Base-by-base conservation (phyloP, 2,329 filamentous ascomycete genomes). In the Claviceps quebecensis region DNA sequence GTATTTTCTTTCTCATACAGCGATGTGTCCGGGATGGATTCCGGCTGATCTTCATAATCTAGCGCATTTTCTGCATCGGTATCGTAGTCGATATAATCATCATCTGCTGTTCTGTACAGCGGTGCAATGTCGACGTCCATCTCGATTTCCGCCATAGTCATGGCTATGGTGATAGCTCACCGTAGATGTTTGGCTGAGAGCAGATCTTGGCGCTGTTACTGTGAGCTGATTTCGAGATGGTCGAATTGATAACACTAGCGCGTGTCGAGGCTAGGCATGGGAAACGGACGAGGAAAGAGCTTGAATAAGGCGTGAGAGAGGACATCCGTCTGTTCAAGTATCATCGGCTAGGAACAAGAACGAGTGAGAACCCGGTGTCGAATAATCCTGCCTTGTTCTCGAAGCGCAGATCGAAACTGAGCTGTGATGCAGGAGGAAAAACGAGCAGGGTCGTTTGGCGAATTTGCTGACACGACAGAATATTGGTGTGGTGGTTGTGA, bases 41-140 rank as follows among this genome's bases (percentile, higher is more conserved):
- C n/a, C 9, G 8, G 26, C 4, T 38, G 19, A 3, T 37, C 34
- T 26, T 14, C 34, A 29, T 6, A 2, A 19, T 48, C 8, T 29
- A 19, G 26, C 34, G 26, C 16, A 26, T 50, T 50, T n/a, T 56
- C 51, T 34, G 55, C 47, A 43, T 63, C 67, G 49, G 62, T 66
- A 34, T 69, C 67, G 41, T 67, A 70, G 52, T 67, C 63, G 48
- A 69, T 66, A 23, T 68, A 55, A 51, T 70, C 67, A 14, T 68
- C 62, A 40, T 67, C 63, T 22, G 60, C 60, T 7, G 60, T 47
- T 39, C 53, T 55, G 36, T 57, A 54, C 36, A 62, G 61, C 38
- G 58, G 59, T 36, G 53, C 52, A 52, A 60, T 51, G 44, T 66
- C 62, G 40, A 65, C 54, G 40, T 67, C 65, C 59, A 67, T 65